Evolutionary conservation across 768 basidiomycete species (phyloP).

Genomic region (Porpolomopsis calyptriformis): DNA sequence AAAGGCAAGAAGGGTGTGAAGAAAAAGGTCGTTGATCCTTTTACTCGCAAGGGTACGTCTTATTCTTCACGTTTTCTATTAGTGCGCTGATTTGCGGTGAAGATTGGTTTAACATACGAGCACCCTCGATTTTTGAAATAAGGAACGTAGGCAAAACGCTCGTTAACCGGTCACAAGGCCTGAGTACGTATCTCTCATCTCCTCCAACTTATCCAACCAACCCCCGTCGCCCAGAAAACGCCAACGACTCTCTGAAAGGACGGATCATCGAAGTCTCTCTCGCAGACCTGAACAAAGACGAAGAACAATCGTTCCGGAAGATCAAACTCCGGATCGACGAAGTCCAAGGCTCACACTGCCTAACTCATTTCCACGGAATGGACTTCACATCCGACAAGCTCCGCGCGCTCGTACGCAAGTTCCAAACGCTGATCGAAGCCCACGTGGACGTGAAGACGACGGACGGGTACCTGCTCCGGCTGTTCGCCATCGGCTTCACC

Average conservation of each 20-base stretch:
- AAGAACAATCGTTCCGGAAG: constrained; percentile 99
- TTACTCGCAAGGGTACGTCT: constrained; percentile 91
- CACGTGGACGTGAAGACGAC: constrained; percentile 98
- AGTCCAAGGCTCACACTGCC: constrained; percentile 96
- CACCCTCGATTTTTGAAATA: constrained; percentile 94
- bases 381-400: constrained; percentile 99
- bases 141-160: constrained; percentile 98
- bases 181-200: constrained; percentile 57
- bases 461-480: constrained; percentile 97
- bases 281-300: constrained; percentile 97
- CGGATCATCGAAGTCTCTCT: constrained; percentile 94
- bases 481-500: constrained; percentile 98
- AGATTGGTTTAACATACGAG: constrained; percentile 99
- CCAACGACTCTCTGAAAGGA: constrained; percentile 95
- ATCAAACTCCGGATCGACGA: constrained; percentile 97
- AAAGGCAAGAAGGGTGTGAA: constrained; percentile 99
- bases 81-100: constrained; percentile 2
- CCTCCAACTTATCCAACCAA: constrained; percentile 9
- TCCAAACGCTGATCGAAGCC: constrained; percentile 98
- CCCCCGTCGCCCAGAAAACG: constrained; percentile 68
- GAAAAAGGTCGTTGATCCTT: constrained; percentile 99
- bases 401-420: constrained; percentile 98
- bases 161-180: constrained; percentile 93
- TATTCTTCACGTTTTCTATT: neutral
- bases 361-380: constrained; percentile 99